Evolutionary conservation across 495 filamentous ascomycete genomes (phyloP).

Genomic region (Penicillium antarcticum): DNA sequence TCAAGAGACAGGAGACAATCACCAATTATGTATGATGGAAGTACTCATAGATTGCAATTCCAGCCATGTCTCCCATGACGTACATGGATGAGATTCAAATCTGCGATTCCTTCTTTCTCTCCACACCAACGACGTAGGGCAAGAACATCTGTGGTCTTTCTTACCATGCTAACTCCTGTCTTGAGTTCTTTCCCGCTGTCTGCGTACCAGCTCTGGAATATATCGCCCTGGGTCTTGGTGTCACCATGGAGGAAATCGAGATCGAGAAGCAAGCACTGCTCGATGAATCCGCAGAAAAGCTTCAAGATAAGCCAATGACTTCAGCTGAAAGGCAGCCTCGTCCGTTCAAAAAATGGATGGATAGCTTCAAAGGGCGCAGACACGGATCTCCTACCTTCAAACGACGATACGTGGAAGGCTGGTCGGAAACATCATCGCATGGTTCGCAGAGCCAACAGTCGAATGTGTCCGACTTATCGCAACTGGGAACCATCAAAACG

Average conservation of each 20-base stretch:
- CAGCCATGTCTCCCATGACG: conserved; percentile 23
- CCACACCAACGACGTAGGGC: neutral
- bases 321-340: conserved; percentile 9
- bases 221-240: conserved; percentile 1
- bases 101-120: conserved; percentile 11
- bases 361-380: conserved; percentile 47
- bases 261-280: neutral
- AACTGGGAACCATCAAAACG: conserved; percentile 74
- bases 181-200: neutral
- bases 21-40: neutral
- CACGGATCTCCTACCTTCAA: conserved; percentile 19
- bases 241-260: conserved; percentile 12
- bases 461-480: conserved; percentile 56
- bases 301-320: neutral
- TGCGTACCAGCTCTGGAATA: conserved; percentile 7
- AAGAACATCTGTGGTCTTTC: conserved; percentile 13
- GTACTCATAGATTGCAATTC: conserved; percentile 8
- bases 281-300: conserved; percentile 11
- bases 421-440: conserved; percentile 36
- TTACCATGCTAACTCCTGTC: conserved; percentile 10
- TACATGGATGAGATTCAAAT: conserved; percentile 31
- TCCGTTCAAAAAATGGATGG: conserved; percentile 55
- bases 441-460: conserved; percentile 1
- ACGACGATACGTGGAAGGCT: conserved; percentile 37
- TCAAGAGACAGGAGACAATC: neutral